A percentile compares a stretch with the other conserved stretches of the same genome.
Conservation (phyloP, 768 basidiomycete species). For the Coprinopsis sp. region DNA sequence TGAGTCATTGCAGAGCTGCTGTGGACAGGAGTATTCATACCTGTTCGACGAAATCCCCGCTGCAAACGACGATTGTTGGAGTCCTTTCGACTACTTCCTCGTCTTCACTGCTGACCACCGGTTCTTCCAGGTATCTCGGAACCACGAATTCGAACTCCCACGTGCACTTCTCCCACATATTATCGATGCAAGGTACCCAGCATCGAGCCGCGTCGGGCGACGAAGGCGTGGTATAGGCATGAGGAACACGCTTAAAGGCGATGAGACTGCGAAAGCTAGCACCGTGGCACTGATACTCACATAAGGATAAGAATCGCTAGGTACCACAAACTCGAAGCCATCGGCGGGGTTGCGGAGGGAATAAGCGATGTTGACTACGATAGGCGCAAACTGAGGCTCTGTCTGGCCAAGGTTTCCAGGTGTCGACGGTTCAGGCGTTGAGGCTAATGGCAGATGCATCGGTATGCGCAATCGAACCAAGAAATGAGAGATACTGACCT, state of each 20-base stretch:
- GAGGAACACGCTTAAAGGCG: slow-evolving; percentile 72
- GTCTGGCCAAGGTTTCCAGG: slow-evolving; percentile 37
- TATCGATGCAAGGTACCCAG: slow-evolving; percentile 98
- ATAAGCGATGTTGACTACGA: slow-evolving; percentile 73
- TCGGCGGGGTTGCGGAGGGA: slow-evolving; percentile 78
- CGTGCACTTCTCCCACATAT: slow-evolving; percentile 91
- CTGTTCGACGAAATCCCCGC: slow-evolving; percentile 93
- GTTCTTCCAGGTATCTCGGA: slow-evolving; percentile 74
- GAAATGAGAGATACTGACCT: slow-evolving; percentile 36
- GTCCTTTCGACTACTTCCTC: slow-evolving; percentile 54
- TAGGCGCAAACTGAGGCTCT: slow-evolving; percentile 67
- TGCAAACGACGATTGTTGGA: slow-evolving; percentile 87
- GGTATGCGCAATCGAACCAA: background rate
- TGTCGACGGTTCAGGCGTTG: slow-evolving; percentile 82
- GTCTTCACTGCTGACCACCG: slow-evolving; percentile 37
- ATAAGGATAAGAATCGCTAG: slow-evolving; percentile 78
- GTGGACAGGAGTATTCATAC: slow-evolving; percentile 35
- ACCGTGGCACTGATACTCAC: slow-evolving; percentile 43
- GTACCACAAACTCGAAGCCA: slow-evolving; percentile 80
- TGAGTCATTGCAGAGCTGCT: slow-evolving; percentile 1
- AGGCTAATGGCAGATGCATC: slow-evolving; percentile 35
- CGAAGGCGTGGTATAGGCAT: slow-evolving; percentile 85
- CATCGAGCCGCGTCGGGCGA: slow-evolving; percentile 90
- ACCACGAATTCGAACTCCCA: slow-evolving; percentile 99
- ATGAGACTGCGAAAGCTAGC: slow-evolving; percentile 12